Conservation (phyloP, 2,329 filamentous ascomycete species). For the Fusarium virguliforme region DNA sequence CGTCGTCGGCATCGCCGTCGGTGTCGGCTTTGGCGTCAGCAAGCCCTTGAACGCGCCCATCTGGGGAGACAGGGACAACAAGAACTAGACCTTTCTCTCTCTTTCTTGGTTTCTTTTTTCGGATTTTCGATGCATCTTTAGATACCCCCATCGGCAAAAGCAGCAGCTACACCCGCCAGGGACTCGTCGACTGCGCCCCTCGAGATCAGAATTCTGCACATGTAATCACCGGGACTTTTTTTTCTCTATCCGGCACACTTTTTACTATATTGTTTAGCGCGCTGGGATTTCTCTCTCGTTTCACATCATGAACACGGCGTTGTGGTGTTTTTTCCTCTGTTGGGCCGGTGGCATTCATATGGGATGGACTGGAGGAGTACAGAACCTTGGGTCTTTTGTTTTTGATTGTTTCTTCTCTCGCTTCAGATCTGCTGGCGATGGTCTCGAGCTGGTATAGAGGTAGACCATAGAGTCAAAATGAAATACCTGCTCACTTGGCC, state of each 20-base stretch:
- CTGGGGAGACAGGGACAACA: constrained; percentile 62
- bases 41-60: constrained; percentile 73
- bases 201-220: constrained; percentile 37
- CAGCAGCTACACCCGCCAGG: constrained; percentile 26
- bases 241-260: constrained; percentile 5
- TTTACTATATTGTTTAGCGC: constrained; percentile 43
- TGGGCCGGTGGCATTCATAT: constrained; percentile 35
- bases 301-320: constrained; percentile 52
- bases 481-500: constrained; percentile 7
- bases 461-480: constrained; percentile 33
- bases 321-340: constrained; percentile 47
- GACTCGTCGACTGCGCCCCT: constrained; percentile 30
- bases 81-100: constrained; percentile 4
- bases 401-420: constrained; percentile 28
- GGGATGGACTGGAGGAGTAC: constrained; percentile 49
- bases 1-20: constrained; percentile 69
- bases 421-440: constrained; percentile 13
- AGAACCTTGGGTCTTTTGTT: constrained; percentile 39
- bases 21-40: constrained; percentile 73
- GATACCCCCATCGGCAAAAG: constrained; percentile 40
- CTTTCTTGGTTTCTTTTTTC: constrained; percentile 20
- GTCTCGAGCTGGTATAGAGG: constrained; percentile 41
- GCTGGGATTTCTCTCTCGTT: constrained; percentile 40
- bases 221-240: constrained; percentile 29
- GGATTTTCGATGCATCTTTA: constrained; percentile 36